Conservation (phyloP, 352 stramenopile species). For the Pythium dissotocum region DNA sequence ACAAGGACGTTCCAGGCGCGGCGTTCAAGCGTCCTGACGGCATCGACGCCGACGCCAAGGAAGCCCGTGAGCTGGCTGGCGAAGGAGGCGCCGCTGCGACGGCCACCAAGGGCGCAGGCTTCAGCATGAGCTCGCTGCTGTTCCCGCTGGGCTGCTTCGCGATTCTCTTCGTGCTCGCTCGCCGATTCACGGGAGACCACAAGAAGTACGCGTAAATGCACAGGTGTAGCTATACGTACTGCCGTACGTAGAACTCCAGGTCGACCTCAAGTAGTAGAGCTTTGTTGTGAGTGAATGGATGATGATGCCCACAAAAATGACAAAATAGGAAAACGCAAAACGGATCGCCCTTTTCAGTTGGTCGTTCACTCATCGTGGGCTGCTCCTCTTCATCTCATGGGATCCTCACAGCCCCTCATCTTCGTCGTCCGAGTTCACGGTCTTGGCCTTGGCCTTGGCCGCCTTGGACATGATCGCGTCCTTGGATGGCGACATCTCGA, state of each 20-base stretch:
- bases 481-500: slow-evolving; percentile 38
- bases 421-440: slow-evolving; percentile 34
- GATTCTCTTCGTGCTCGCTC: slow-evolving; percentile 47
- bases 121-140: slow-evolving; percentile 38
- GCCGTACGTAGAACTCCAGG: not conserved
- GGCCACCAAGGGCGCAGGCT: slow-evolving; percentile 11
- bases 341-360: not conserved
- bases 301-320: not conserved
- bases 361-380: not conserved
- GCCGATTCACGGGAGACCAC: slow-evolving; percentile 63
- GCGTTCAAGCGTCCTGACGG: slow-evolving; percentile 37
- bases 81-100: slow-evolving; percentile 8
- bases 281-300: not conserved
- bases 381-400: too few relatives aligned
- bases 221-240: not conserved
- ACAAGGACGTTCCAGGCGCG: slow-evolving; percentile 68
- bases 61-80: slow-evolving; percentile 17
- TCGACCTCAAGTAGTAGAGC: not conserved
- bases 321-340: slow-evolving; percentile 1
- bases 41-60: not conserved
- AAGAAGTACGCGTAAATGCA: slow-evolving; percentile 66
- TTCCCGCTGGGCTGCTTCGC: slow-evolving; percentile 57
- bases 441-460: not conserved
- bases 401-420: slow-evolving; percentile 32
- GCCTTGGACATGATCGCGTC: slow-evolving; percentile 31